Conservation (phyloP, 495 filamentous ascomycete species). For the Xylaria telfairii region DNA sequence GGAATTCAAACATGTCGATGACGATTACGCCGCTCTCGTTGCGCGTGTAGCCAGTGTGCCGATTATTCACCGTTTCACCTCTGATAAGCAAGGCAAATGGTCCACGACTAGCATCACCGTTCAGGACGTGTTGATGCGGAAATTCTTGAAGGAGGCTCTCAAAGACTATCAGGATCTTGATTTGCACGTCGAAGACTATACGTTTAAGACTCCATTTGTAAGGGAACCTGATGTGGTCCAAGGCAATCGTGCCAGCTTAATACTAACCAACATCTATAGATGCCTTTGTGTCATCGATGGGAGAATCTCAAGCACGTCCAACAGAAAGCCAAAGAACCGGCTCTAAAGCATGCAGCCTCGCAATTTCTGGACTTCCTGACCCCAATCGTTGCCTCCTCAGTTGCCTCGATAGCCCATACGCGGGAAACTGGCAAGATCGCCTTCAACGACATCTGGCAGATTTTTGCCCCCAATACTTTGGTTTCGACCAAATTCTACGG, state of each 20-base stretch:
- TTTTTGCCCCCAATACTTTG: conserved; percentile 42
- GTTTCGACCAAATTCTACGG: conserved; percentile 33
- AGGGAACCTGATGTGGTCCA: background rate
- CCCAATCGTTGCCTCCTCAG: conserved; percentile 51
- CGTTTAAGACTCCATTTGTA: conserved; percentile 56
- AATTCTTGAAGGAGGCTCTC: conserved; percentile 54
- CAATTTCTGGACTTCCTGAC: conserved; percentile 60
- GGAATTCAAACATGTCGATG: conserved; percentile 19
- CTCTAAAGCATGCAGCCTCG: conserved; percentile 56
- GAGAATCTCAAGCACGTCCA: conserved; percentile 44
- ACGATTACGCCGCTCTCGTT: conserved; percentile 22
- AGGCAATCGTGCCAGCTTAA: background rate
- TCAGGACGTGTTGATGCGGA: conserved; percentile 37
- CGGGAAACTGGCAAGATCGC: conserved; percentile 29
- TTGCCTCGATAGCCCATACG: conserved; percentile 45
- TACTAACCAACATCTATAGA: background rate
- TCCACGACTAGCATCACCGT: conserved; percentile 32
- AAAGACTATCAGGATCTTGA: conserved; percentile 63
- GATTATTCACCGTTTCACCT: conserved; percentile 36
- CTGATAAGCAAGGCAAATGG: conserved; percentile 24
- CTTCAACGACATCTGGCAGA: conserved; percentile 38
- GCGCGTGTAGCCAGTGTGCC: conserved; percentile 19
- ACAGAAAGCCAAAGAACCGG: conserved; percentile 44
- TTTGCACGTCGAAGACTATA: conserved; percentile 55
- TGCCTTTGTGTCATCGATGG: conserved; percentile 67